Evolutionary conservation across 352 stramenopile species (phyloP), one percentile per base, ranked within the genome.

Genomic region (Phytophthora syringae): DNA sequence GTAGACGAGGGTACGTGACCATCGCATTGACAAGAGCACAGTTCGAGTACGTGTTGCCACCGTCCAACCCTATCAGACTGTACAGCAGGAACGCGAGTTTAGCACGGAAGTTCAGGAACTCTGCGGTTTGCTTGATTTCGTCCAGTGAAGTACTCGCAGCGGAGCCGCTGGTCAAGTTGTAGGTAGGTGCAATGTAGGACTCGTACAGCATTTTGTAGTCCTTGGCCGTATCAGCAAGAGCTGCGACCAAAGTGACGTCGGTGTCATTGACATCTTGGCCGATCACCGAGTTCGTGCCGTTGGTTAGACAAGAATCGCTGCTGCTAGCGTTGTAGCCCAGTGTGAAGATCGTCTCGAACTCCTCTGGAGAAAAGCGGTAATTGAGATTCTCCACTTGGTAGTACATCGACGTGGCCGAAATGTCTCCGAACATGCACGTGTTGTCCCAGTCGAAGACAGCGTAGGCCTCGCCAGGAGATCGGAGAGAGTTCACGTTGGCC

Each of bases 361-460:
- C 49, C 0, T 67, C 53, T 1, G 77, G 74, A 1, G 55, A 43
- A 52, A 82, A 62, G 37, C 77, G 77, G 58, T 74, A 85, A 54
- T 74, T 63, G 13, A 85, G 61, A 36, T 68, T 80, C 45, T 80
- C 62, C 20, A 85, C 67, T 39, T 85, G 77, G 74, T 79, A 85
- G 58, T 63, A 72, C 52, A 82, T 63, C 16, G 58, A 81, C 42
- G 74, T 81, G 54, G 79, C 72, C 67, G 73, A 81, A 12, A 82
- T 72, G 52, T 85, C 77, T 39, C 77, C 74, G 60, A 63, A 85
- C 67, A 81, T 79, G 67, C 73, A 81, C 67, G 76, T 85, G 68
- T 85, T n/a, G n/a, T n/a, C n/a, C n/a, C n/a, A n/a, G n/a, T n/a
- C n/a, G n/a, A n/a, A n/a, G n/a, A n/a, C n/a, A 24, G 67, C 70